Base-by-base conservation (phyloP, 352 stramenopile genomes). In the Phytophthora cryptogea region DNA sequence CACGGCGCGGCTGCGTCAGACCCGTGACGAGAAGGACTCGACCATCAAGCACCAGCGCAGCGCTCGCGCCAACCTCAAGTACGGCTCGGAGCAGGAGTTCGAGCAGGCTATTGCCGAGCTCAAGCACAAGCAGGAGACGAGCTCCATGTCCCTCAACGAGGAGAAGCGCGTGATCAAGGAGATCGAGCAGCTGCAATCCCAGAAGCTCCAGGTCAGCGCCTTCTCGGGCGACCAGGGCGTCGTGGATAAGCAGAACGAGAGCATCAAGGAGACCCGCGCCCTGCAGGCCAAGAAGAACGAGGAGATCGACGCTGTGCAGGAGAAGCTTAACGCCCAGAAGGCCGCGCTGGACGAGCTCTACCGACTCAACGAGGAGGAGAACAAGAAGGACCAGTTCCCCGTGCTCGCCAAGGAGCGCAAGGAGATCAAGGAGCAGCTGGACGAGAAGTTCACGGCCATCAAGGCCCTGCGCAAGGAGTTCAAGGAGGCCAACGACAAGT, bases 151-250 rank as follows among this genome's bases (percentile, higher is more conserved):
- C 53, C 72, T 99, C 5, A 89, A 81, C 23, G 96, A 98, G 47
- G 96, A 99, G 73, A 99, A 99, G 88, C 93, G 91, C 45, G 78
- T 99, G 27, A 95, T 99, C 66, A 98, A 98, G 76, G 94, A 99
- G 64, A 98, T 99, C 58, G 94, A 98, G 58, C 76, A 76, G 17
- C 66, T 98, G 27, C 80, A 97, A 63, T 54, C 77, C 26, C 92
- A 94, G 61, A 98, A 98, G 76, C 76, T 90, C 14, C 83, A 94
- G 54, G 83, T 98, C 30, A 74, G 78, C 55, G 86, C 90, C 49
- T 66, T 98, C 43, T 73, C 88, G 31, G 72, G 68, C 17, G 93
- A 98, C 48, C 78, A 97, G 40, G 80, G 79, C 27, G 68, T 86
- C 27, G 72, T 97, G 28, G 91, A 97, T 23, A 81, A 78, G 55